A percentile compares a stretch with the other conserved stretches of the same genome.
These are phyloP conservation scores for Saprolegnia diclina DNA, from an alignment of 352 stramenopile genomes.

Conservation along the genomic window DNA sequence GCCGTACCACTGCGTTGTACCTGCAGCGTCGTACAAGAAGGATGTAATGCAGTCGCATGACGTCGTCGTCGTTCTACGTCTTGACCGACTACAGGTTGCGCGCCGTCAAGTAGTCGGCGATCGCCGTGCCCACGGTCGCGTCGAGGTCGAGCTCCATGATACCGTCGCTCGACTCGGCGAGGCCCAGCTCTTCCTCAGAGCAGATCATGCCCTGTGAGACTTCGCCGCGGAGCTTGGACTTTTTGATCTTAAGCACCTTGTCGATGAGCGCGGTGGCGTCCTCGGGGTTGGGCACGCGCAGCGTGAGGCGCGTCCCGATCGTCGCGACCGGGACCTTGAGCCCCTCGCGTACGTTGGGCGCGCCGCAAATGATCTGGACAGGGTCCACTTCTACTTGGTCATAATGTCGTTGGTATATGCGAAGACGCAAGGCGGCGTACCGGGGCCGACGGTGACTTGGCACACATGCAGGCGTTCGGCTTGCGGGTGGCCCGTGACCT, in stretches of 20 bases:
- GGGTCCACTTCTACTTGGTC: conserved; percentile 29
- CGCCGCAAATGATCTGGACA: conserved; percentile 76
- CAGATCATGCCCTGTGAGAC: conserved; percentile 79
- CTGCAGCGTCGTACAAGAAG: neutral
- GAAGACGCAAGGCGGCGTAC: neutral
- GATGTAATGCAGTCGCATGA: neutral
- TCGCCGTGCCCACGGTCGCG: conserved; percentile 38
- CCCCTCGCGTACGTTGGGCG: conserved; percentile 52
- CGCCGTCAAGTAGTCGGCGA: conserved; percentile 8
- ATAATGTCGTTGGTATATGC: neutral
- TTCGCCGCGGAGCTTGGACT: conserved; percentile 72
- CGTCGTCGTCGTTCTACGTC: neutral
- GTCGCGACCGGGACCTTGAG: conserved; percentile 61
- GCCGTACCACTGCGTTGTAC: neutral
- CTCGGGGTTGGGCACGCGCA: conserved; percentile 29
- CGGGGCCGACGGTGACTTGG: conserved; percentile 48
- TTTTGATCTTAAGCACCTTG: conserved; percentile 81
- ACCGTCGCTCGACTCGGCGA: conserved; percentile 55
- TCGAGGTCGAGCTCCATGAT: conserved; percentile 61
- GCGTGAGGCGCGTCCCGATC: conserved; percentile 50
- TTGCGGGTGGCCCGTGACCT: conserved; percentile 48
- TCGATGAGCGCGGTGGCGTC: neutral
- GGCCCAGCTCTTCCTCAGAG: conserved; percentile 64
- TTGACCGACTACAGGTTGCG: neutral
- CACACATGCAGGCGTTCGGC: conserved; percentile 66